Evolutionary conservation across 768 basidiomycete genomes (phyloP), one percentile per base, ranked within the genome.

Genomic region (Boletus pseudopeckii): DNA sequence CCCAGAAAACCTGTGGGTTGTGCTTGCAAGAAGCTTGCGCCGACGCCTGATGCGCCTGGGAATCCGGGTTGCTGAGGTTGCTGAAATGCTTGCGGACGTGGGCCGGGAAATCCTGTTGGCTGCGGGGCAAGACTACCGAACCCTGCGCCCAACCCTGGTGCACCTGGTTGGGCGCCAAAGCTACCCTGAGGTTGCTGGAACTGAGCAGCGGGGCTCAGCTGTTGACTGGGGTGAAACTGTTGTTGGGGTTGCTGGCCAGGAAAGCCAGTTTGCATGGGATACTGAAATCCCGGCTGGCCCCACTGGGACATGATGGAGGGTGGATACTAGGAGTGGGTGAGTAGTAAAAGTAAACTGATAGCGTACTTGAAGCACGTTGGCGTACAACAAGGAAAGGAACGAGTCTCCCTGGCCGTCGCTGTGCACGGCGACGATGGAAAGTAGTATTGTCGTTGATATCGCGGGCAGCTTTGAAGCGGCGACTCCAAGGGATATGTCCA

Each of bases 241-340:
- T 76, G 77, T 55, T 82, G 81, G 28, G 75, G 77, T 59, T 77
- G 78, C 52, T 62, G 64, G 47, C 64, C 65, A 54, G 74, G 79
- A 69, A 80, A 85, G 14, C 86, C 88, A 3, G 88, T 87, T 59
- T 87, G 87, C 68, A 85, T 74, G 32, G 89, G 84, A 65, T 87
- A 85, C 71, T 90, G 88, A 64, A 75, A 85, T 34, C 83, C 82
- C 22, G 78, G 80, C 69, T 84, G 86, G 48, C 77, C 78, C 87
- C 89, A 91, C 72, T 89, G 88, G 63, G 87, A 81, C 89, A 91
- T 90, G 66, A 62, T 75, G 65, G 28, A 28, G 13, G 17, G 7
- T 6, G 1, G 17, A 55, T 11, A 17, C 48, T 43, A 43, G 9
- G 28, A 28, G 28, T 9, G 28, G 28, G 28, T 28, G 28, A 28